phyloP scores from a whole-genome alignment of 305 asterid species.

The Solanum aculeatissimum region DNA sequence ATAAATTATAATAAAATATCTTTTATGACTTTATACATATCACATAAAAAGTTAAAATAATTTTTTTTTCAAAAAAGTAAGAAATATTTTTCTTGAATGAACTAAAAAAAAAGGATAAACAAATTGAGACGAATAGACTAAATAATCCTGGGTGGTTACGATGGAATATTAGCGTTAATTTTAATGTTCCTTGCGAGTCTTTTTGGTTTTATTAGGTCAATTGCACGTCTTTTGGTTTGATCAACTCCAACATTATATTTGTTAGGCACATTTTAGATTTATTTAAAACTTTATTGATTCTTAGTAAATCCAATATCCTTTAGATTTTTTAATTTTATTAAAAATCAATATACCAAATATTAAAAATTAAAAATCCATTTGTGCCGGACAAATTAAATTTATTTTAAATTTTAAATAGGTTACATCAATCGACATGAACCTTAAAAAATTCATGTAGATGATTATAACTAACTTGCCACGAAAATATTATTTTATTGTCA shows the following conservation, averaged over 20 bases:
- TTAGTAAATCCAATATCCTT: background rate
- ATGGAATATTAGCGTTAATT: background rate
- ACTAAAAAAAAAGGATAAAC: too few relatives aligned
- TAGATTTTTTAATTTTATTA: background rate
- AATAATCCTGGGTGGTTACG: background rate
- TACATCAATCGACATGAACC: background rate
- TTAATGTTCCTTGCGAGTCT: background rate
- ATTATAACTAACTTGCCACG: background rate
- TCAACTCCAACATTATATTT: background rate
- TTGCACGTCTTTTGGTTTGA: background rate
- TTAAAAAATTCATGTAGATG: background rate
- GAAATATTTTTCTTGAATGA: too few relatives aligned
- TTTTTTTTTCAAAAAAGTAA: too few relatives aligned
- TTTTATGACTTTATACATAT: too few relatives aligned
- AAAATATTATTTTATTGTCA: background rate
- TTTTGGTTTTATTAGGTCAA: background rate
- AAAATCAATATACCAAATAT: background rate
- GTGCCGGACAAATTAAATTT: background rate
- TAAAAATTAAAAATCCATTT: background rate
- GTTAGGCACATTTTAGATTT: background rate
- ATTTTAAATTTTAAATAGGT: background rate
- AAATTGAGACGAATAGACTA: too few relatives aligned
- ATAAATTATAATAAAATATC: too few relatives aligned
- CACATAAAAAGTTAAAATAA: too few relatives aligned
- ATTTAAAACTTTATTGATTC: background rate